These are phyloP conservation scores for Triangularia verruculosa DNA, from an alignment of 2,329 filamentous ascomycete species.

Conservation along the genomic window DNA sequence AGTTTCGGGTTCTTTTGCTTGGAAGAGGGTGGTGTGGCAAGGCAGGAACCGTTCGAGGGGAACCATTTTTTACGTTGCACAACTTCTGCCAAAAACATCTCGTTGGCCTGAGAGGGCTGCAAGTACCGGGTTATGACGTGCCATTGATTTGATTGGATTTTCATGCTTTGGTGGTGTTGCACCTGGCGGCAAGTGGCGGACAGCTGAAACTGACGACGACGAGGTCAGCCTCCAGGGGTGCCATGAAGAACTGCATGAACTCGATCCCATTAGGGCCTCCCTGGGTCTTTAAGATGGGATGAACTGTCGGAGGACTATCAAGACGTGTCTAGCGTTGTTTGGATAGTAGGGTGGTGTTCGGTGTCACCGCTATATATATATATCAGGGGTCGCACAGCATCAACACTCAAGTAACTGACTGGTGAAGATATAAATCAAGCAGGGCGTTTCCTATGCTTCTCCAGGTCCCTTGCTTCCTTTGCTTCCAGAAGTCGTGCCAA, in stretches of 20 bases:
- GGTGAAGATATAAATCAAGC: background rate
- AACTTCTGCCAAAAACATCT: background rate
- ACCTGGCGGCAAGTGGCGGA: background rate
- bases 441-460: background rate
- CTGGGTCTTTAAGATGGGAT: background rate
- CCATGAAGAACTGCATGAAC: conserved; percentile 18
- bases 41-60: conserved; percentile 3
- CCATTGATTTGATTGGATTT: conserved; percentile 26
- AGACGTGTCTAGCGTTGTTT: background rate
- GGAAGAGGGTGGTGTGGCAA: conserved; percentile 2
- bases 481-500: background rate
- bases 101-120: background rate
- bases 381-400: background rate
- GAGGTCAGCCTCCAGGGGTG: conserved; percentile 7
- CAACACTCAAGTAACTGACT: background rate
- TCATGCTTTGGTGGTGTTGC: conserved; percentile 13
- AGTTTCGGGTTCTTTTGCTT: background rate
- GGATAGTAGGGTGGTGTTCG: background rate
- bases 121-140: conserved; percentile 10
- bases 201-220: conserved; percentile 7
- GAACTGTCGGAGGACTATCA: background rate
- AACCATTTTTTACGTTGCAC: conserved; percentile 1
- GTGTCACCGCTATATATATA: background rate
- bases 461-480: background rate
- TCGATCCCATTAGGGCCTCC: conserved; percentile 8